These are phyloP conservation scores for Metschnikowia matae DNA, from an alignment of 805 yeast genomes.

Conservation along the genomic window DNA sequence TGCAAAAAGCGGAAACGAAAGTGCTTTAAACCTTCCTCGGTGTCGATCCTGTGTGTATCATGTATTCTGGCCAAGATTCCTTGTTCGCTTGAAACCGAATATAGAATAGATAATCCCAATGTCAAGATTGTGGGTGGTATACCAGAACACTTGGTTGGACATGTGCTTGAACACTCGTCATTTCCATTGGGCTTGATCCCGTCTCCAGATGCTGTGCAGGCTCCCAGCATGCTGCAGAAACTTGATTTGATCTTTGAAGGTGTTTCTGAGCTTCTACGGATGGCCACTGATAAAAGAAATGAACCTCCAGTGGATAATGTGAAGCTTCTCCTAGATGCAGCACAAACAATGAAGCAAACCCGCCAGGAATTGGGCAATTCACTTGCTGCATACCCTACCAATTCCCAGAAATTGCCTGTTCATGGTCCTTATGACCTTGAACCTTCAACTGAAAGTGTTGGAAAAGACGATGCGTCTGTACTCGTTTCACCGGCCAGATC, in stretches of 20 bases:
- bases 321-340: constrained; percentile 24
- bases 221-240: constrained; percentile 13
- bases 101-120: constrained; percentile 11
- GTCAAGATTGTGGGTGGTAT: constrained; percentile 15
- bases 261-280: constrained; percentile 29
- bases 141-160: constrained; percentile 15
- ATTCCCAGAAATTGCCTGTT: background rate
- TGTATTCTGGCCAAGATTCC: constrained; percentile 49
- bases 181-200: constrained; percentile 10
- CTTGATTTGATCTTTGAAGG: constrained; percentile 33
- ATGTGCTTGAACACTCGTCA: constrained; percentile 5
- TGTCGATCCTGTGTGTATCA: constrained; percentile 48
- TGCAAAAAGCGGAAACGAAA: constrained; percentile 59
- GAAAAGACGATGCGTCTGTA: constrained; percentile 1
- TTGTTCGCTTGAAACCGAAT: constrained; percentile 46
- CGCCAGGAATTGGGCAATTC: background rate
- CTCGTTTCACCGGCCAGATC: constrained; percentile 36
- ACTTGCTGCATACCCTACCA: background rate
- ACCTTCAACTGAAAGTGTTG: background rate
- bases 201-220: constrained; percentile 1
- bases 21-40: constrained; percentile 52
- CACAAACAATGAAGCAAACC: constrained; percentile 21
- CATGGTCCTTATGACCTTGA: background rate
- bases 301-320: constrained; percentile 19
- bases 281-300: background rate